phyloP scores from a whole-genome alignment of 23 red algal species.

The Cyanidium caldarium region DNA sequence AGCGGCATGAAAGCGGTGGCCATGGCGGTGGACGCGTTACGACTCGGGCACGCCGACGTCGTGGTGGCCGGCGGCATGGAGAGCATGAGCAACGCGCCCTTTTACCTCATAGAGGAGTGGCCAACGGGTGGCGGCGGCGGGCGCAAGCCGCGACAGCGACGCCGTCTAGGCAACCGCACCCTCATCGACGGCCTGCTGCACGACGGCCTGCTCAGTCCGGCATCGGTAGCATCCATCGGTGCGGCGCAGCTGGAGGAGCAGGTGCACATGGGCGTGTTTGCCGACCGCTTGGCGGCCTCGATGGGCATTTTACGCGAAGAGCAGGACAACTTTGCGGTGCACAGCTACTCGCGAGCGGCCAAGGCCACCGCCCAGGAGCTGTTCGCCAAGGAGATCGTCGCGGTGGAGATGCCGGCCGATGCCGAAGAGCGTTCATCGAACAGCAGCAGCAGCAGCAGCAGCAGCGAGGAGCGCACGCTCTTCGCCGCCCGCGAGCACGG shows the following conservation, averaged over 20 bases:
- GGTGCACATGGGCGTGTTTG: slow-evolving; percentile 42
- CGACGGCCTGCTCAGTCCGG: slow-evolving; percentile 36
- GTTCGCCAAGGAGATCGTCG: slow-evolving; percentile 52
- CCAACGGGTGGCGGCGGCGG: background rate
- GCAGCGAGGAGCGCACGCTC: too few species aligned
- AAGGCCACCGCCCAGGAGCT: slow-evolving; percentile 22
- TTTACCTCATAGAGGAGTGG: slow-evolving; percentile 36
- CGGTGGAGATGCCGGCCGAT: slow-evolving; percentile 14
- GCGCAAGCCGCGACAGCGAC: background rate
- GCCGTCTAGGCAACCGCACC: slow-evolving; percentile 29
- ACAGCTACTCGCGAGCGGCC: slow-evolving; percentile 37
- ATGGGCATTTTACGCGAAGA: slow-evolving; percentile 39
- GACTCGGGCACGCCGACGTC: slow-evolving; percentile 50
- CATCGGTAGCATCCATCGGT: background rate
- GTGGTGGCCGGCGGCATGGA: slow-evolving; percentile 77
- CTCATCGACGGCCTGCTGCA: slow-evolving; percentile 49
- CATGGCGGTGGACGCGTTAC: slow-evolving; percentile 44
- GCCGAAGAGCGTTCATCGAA: background rate
- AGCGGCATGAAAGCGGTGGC: slow-evolving; percentile 50
- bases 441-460: background rate
- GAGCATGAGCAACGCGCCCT: slow-evolving; percentile 65
- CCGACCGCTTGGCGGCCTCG: slow-evolving; percentile 30
- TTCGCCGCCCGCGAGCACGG: too few species aligned
- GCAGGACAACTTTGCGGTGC: slow-evolving; percentile 61
- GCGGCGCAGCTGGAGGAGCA: background rate